phyloP scores from a whole-genome alignment of 1,284 basidiomycete species.

The Pseudozyma hubeiensis region DNA sequence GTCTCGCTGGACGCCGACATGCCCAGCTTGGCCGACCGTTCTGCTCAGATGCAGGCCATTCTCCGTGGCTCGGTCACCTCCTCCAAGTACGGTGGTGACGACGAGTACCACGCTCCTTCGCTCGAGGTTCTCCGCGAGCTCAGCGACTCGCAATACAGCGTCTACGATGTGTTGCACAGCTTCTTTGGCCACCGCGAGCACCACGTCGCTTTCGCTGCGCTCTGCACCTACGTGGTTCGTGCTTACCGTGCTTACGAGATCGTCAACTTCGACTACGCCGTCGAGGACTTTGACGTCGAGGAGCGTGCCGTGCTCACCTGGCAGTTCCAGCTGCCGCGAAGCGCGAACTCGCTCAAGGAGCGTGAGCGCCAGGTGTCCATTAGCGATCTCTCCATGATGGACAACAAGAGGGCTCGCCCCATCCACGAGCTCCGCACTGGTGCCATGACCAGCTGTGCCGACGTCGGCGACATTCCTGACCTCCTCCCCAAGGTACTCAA shows the following conservation, averaged over 20 bases:
- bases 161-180: constrained; percentile 94
- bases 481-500: constrained; percentile 59
- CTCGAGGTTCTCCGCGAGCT: constrained; percentile 89
- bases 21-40: constrained; percentile 95
- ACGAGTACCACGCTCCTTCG: constrained; percentile 74
- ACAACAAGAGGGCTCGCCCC: constrained; percentile 47
- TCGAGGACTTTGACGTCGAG: constrained; percentile 77
- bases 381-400: constrained; percentile 61
- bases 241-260: constrained; percentile 96
- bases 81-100: constrained; percentile 85
- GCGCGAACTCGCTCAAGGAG: constrained; percentile 51
- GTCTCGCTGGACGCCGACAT: constrained; percentile 94
- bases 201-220: constrained; percentile 85
- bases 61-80: constrained; percentile 87
- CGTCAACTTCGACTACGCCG: constrained; percentile 86
- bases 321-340: constrained; percentile 73
- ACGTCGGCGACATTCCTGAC: constrained; percentile 54
- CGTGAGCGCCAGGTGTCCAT: constrained; percentile 65
- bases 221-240: constrained; percentile 94
- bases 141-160: constrained; percentile 94
- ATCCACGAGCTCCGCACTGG: constrained; percentile 60
- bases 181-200: constrained; percentile 84
- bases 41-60: constrained; percentile 92
- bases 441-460: constrained; percentile 66
- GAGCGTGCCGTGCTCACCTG: constrained; percentile 67